Percentiles rank a stretch among this genome's conserved stretches.
Conservation (phyloP, 2,329 filamentous ascomycete species). For the Alternaria viburni region DNA sequence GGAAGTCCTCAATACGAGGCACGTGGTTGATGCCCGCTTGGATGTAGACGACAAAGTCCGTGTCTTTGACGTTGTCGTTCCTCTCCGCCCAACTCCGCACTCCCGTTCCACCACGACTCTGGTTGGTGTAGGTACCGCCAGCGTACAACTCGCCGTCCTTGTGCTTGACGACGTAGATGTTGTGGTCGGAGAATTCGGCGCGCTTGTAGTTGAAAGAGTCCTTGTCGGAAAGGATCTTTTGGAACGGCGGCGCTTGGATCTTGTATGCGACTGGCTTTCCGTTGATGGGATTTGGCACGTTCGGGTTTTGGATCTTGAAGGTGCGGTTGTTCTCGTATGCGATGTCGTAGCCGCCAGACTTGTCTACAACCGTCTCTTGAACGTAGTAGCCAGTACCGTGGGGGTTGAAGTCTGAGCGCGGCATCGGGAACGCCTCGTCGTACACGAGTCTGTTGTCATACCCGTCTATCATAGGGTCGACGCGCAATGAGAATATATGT, state of each 20-base stretch:
- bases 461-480: slow-evolving; percentile 58
- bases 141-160: slow-evolving; percentile 65
- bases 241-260: slow-evolving; percentile 57
- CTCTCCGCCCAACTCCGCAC: slow-evolving; percentile 58
- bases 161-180: slow-evolving; percentile 65
- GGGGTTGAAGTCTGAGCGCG: slow-evolving; percentile 61
- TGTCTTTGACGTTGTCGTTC: slow-evolving; percentile 61
- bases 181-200: slow-evolving; percentile 64
- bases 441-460: slow-evolving; percentile 56
- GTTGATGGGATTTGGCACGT: slow-evolving; percentile 55
- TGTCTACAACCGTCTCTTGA: slow-evolving; percentile 55
- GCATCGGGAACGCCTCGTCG: slow-evolving; percentile 64
- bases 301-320: slow-evolving; percentile 58
- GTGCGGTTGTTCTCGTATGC: slow-evolving; percentile 53
- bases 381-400: slow-evolving; percentile 60
- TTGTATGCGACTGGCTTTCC: slow-evolving; percentile 58
- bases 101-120: slow-evolving; percentile 60
- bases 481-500: slow-evolving; percentile 70
- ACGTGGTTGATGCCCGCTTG: slow-evolving; percentile 66
- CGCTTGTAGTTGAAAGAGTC: slow-evolving; percentile 64
- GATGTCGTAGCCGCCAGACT: slow-evolving; percentile 59
- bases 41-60: slow-evolving; percentile 63
- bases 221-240: slow-evolving; percentile 59
- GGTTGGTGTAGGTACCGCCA: slow-evolving; percentile 66
- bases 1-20: slow-evolving; percentile 54